Conservation (phyloP, 441 rosid species). For the Cnidoscolus chayamansa region DNA sequence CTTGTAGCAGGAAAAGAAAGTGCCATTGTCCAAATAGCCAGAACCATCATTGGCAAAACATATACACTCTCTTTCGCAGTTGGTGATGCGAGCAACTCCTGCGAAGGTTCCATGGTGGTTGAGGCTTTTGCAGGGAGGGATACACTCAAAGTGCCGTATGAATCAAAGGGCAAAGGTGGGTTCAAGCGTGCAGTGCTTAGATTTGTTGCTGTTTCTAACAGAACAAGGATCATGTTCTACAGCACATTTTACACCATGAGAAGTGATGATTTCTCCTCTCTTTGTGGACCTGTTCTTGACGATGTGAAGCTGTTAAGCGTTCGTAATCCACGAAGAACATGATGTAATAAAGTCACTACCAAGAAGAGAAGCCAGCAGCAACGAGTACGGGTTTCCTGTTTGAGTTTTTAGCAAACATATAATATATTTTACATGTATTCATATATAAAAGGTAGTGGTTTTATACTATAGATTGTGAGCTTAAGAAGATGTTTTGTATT, state of each 20-base stretch:
- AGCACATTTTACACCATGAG: constrained; percentile 73
- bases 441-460: too few relatives aligned
- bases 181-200: constrained; percentile 44
- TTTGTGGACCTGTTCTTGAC: constrained; percentile 81
- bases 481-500: constrained; percentile 5
- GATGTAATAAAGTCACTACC: too few relatives aligned
- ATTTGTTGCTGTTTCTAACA: constrained; percentile 47
- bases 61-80: constrained; percentile 56
- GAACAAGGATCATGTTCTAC: constrained; percentile 59
- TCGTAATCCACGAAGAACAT: constrained; percentile 32
- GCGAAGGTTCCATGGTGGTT: constrained; percentile 63
- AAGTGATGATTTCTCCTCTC: constrained; percentile 62
- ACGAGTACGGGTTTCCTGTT: neutral
- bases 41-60: constrained; percentile 39
- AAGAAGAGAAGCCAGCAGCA: neutral
- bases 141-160: constrained; percentile 47
- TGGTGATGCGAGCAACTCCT: constrained; percentile 63
- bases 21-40: constrained; percentile 56
- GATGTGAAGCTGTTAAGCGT: constrained; percentile 54
- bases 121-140: constrained; percentile 67
- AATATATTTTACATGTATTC: neutral
- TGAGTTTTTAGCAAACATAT: neutral
- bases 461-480: constrained; percentile 6
- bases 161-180: constrained; percentile 69
- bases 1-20: constrained; percentile 85